Conservation (phyloP, 257 asterid species). For the Striga asiatica region DNA sequence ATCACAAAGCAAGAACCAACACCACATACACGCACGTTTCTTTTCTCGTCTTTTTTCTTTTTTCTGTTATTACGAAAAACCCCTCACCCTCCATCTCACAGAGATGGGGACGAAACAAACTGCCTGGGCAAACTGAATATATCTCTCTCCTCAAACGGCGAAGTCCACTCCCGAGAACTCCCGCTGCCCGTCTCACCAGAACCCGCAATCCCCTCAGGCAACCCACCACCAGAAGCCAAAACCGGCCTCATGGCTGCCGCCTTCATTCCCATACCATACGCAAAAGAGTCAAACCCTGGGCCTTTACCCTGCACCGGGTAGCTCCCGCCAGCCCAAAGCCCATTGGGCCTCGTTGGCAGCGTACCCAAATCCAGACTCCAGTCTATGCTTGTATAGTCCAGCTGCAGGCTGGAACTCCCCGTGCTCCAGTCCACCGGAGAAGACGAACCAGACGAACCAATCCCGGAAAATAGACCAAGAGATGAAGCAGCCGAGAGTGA, state of each 20-base stretch:
- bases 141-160: conserved; percentile 90
- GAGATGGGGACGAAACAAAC: conserved; percentile 86
- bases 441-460: conserved; percentile 34
- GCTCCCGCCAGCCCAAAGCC: conserved; percentile 36
- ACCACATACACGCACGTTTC: conserved; percentile 21
- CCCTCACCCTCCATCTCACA: conserved; percentile 32
- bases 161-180: conserved; percentile 74
- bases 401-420: conserved; percentile 32
- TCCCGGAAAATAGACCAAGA: conserved; percentile 53
- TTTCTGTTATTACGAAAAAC: conserved; percentile 23
- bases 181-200: conserved; percentile 29
- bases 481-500: conserved; percentile 52
- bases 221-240: conserved; percentile 29
- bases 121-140: conserved; percentile 80
- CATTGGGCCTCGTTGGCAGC: conserved; percentile 20
- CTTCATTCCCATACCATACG: conserved; percentile 35
- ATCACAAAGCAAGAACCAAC: conserved; percentile 40
- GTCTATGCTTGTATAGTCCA: conserved; percentile 47
- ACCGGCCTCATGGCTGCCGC: conserved; percentile 47
- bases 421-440: conserved; percentile 51
- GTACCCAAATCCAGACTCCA: conserved; percentile 49
- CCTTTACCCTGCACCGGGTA: conserved; percentile 29
- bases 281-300: conserved; percentile 36
- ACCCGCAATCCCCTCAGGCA: conserved; percentile 39
- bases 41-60: conserved; percentile 26